phyloP scores from a whole-genome alignment of 75 land plant species.

The Pinus albicaulis region DNA sequence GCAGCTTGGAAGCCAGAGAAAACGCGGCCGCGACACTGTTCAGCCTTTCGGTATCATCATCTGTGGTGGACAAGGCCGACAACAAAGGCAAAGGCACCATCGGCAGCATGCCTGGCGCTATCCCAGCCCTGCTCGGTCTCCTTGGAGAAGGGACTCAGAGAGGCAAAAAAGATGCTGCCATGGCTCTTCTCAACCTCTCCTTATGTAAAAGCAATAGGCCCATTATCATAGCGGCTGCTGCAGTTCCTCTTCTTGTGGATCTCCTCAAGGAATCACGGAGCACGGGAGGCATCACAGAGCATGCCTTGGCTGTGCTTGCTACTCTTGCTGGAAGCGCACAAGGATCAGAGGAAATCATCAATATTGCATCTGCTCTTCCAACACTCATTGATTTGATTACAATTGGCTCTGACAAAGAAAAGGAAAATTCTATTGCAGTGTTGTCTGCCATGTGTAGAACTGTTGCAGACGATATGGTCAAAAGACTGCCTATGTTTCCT shows the following conservation, averaged over 20 bases:
- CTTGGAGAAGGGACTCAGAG: slow-evolving; percentile 42
- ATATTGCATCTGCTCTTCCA: slow-evolving; percentile 26
- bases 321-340: slow-evolving; percentile 34
- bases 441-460: slow-evolving; percentile 55
- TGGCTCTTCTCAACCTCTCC: slow-evolving; percentile 63
- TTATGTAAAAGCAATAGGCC: slow-evolving; percentile 43
- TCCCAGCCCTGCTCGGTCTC: slow-evolving; percentile 45
- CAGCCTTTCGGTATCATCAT: slow-evolving; percentile 51
- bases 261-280: slow-evolving; percentile 48
- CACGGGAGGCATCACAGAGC: slow-evolving; percentile 58
- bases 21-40: slow-evolving; percentile 82
- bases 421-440: slow-evolving; percentile 58
- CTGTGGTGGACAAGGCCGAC: slow-evolving; percentile 20
- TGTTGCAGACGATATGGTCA: slow-evolving; percentile 45
- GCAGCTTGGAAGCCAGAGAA: slow-evolving; percentile 62
- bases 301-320: slow-evolving; percentile 49
- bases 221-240: slow-evolving; percentile 49
- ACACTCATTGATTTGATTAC: slow-evolving; percentile 54
- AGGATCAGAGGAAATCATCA: slow-evolving; percentile 39
- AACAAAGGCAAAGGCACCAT: slow-evolving; percentile 48
- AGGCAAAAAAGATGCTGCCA: slow-evolving; percentile 73
- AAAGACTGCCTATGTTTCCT: slow-evolving; percentile 18
- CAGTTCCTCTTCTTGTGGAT: slow-evolving; percentile 49
- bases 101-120: slow-evolving; percentile 37
- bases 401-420: slow-evolving; percentile 56